Conservation (phyloP, 2,329 filamentous ascomycete species). For the Sporothrix globosa region DNA sequence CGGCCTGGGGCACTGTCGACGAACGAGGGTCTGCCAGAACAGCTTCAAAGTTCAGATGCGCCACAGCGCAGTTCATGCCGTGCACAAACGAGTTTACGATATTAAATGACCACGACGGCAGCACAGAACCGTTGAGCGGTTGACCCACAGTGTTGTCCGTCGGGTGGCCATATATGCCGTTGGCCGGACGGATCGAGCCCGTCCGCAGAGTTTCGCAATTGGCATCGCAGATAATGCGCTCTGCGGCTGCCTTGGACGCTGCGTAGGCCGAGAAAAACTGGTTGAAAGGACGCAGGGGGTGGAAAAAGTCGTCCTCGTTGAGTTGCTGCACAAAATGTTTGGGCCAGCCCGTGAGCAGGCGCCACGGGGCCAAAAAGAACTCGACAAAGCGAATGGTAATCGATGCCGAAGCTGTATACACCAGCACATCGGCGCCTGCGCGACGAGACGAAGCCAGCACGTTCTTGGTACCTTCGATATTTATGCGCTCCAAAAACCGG, state of each 20-base stretch:
- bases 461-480: constrained; percentile 52
- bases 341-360: constrained; percentile 45
- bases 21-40: constrained; percentile 42
- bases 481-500: constrained; percentile 48
- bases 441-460: constrained; percentile 49
- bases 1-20: constrained; percentile 41
- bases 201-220: constrained; percentile 49
- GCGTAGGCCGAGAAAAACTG: constrained; percentile 53
- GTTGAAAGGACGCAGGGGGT: constrained; percentile 44
- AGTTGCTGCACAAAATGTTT: constrained; percentile 47
- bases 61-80: constrained; percentile 48
- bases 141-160: constrained; percentile 52
- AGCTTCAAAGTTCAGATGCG: constrained; percentile 49
- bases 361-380: constrained; percentile 47
- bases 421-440: constrained; percentile 50
- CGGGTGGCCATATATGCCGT: constrained; percentile 57
- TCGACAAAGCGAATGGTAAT: constrained; percentile 46
- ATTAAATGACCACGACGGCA: constrained; percentile 50
- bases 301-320: constrained; percentile 48
- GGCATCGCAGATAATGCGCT: constrained; percentile 48
- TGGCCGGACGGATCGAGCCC: constrained; percentile 56
- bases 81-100: constrained; percentile 49
- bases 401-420: constrained; percentile 54
- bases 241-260: constrained; percentile 51
- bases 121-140: constrained; percentile 46